Percentiles rank a stretch among this genome's conserved stretches.
Evolutionary conservation across 2,329 filamentous ascomycete genomes (phyloP).

Genomic region (Neofusicoccum sp.): DNA sequence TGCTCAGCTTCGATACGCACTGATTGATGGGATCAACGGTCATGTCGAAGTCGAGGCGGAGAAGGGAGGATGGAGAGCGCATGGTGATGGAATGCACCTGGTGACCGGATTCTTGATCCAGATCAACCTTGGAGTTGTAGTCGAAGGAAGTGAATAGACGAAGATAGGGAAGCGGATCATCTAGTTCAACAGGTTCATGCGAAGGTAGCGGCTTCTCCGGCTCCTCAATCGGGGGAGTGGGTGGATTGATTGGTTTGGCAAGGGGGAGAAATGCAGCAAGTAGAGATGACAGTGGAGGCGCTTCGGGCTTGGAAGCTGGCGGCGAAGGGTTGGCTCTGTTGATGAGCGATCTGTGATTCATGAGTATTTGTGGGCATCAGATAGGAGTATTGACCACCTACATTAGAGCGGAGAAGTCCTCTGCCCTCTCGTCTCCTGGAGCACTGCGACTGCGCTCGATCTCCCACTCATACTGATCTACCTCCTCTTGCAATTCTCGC

Average conservation of each 20-base stretch:
- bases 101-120: conserved; percentile 14
- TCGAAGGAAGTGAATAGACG: conserved; percentile 68
- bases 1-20: conserved; percentile 54
- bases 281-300: conserved; percentile 31
- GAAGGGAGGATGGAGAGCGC: conserved; percentile 52
- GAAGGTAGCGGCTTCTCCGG: conserved; percentile 51
- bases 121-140: conserved; percentile 50
- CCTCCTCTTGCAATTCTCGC: conserved; percentile 32
- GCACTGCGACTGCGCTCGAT: conserved; percentile 29
- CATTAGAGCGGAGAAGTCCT: conserved; percentile 24
- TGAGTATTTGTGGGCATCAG: background rate
- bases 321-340: conserved; percentile 14
- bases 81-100: conserved; percentile 55
- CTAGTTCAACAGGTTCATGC: conserved; percentile 62
- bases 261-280: conserved; percentile 43
- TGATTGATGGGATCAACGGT: conserved; percentile 49
- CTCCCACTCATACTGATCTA: conserved; percentile 29
- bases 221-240: conserved; percentile 31
- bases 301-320: conserved; percentile 20
- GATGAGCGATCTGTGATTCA: conserved; percentile 9
- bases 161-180: conserved; percentile 67
- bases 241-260: conserved; percentile 24
- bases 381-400: conserved; percentile 17
- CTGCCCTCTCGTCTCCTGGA: background rate
- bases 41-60: conserved; percentile 58